Evolutionary conservation across 2,329 filamentous ascomycete species (phyloP), one percentile per base, ranked within the genome.

Genomic region (Neonectria hederae): DNA sequence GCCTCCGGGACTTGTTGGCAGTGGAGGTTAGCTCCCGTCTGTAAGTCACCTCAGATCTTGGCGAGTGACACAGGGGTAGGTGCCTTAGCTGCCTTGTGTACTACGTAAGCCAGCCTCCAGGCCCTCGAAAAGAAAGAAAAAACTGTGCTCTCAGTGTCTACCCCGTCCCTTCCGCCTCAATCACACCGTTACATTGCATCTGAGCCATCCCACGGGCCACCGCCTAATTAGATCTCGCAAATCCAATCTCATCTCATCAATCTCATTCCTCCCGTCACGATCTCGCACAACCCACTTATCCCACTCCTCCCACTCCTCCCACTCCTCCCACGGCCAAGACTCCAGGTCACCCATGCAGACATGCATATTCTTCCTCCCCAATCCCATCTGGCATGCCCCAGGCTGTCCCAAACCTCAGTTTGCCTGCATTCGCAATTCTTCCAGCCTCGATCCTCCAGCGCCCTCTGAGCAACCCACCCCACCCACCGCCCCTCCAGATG

Each of bases 11-110:
- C 30, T 32, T n/a, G 35, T 38, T 49, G 26, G n/a, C 42, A 38
- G 40, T 48, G 38, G 22, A 28, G 24, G 48, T 38, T 60, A 60
- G 57, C 51, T 54, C 57, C 57, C 57, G 57, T 22, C 57, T 30
- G 28, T 28, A 28, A 28, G 26, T 28, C 26, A 28, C 26, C 5
- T 28, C 26, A 54, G 43, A 30, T 48, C 49, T 54, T 60, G 35
- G 49, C 57, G 42, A 30, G 24, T 21, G 42, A n/a, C 21, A 48
- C 57, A 54, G 49, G 57, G 57, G 40, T 45, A n/a, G 57, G 28
- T 43, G 11, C 19, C 19, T 11, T 11, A 5, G 7, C 5, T 4
- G 11, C 38, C 8, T n/a, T 17, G 24, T 26, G 7, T 7, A 26
- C n/a, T 5, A 28, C 26, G 54, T 11, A 22, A 19, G 19, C 8